Conservation (phyloP, 2,329 filamentous ascomycete genomes). For the Alternaria infectoria region DNA sequence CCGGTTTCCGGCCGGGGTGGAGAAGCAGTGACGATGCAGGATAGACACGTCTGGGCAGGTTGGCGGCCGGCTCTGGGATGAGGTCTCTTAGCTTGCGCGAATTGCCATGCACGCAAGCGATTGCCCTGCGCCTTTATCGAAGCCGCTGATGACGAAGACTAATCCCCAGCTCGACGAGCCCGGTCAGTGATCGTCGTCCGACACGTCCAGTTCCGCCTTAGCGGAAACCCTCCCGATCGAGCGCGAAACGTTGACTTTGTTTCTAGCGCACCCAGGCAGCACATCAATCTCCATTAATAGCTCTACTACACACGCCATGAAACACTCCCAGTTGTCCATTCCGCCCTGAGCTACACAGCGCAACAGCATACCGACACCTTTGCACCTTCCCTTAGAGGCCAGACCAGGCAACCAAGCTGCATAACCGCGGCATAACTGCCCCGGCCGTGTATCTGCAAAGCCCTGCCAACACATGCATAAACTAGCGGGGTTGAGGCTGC, state of each 20-base stretch:
- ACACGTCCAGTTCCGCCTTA: conserved; percentile 2
- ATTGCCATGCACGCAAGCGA: not conserved
- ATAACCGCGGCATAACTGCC: conserved; percentile 4
- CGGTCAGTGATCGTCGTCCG: conserved; percentile 4
- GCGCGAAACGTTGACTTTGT: conserved; percentile 7
- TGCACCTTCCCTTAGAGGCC: conserved; percentile 1
- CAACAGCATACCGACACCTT: not conserved
- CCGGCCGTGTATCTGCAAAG: not conserved
- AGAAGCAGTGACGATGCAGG: conserved; percentile 6
- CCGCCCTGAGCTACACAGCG: not conserved
- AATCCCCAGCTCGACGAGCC: not conserved
- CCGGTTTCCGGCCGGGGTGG: conserved; percentile 11
- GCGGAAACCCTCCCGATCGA: conserved; percentile 4
- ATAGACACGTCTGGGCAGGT: conserved; percentile 4
- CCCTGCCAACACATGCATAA: conserved; percentile 16
- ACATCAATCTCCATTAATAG: not conserved
- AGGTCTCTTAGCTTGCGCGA: not conserved
- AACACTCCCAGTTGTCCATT: conserved; percentile 1
- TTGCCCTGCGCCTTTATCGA: not conserved
- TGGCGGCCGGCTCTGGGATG: not conserved
- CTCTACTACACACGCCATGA: not conserved
- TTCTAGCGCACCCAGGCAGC: not conserved
- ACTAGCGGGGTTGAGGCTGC: conserved; percentile 13
- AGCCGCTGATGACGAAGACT: not conserved
- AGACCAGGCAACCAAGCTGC: not conserved